Evolutionary conservation across 306 rosid genomes (phyloP).

Genomic region (Trifolium dubium): DNA sequence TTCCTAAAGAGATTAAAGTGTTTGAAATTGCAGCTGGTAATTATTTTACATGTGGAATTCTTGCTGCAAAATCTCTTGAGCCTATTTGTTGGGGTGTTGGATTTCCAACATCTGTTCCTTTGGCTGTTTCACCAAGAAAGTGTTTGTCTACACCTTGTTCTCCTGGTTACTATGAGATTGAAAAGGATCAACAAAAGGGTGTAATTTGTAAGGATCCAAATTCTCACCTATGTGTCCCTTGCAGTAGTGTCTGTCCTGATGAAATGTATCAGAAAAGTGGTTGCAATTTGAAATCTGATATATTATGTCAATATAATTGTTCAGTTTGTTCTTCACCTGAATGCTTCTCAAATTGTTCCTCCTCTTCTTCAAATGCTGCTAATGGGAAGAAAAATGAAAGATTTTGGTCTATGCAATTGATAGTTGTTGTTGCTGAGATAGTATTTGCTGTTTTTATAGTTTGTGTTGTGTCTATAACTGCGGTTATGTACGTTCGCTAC

Average conservation of each 20-base stretch:
- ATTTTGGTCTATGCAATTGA: slow-evolving; percentile 73
- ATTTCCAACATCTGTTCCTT: slow-evolving; percentile 80
- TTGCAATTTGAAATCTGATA: slow-evolving; percentile 66
- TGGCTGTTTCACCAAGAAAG: slow-evolving; percentile 71
- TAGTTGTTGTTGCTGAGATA: slow-evolving; percentile 72
- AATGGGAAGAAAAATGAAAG: slow-evolving; percentile 55
- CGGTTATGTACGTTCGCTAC: slow-evolving; percentile 74
- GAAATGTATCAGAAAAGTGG: slow-evolving; percentile 69
- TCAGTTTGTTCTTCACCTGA: slow-evolving; percentile 63
- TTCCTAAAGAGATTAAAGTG: slow-evolving; percentile 61
- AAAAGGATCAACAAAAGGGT: slow-evolving; percentile 42
- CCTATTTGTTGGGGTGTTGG: slow-evolving; percentile 95
- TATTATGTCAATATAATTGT: slow-evolving; percentile 81
- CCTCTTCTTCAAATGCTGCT: slow-evolving; percentile 36
- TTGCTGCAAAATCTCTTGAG: slow-evolving; percentile 69
- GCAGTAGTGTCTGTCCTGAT: slow-evolving; percentile 69
- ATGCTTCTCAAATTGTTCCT: slow-evolving; percentile 67
- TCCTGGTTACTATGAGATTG: slow-evolving; percentile 69
- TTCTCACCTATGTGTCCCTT: slow-evolving; percentile 71
- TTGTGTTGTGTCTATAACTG: slow-evolving; percentile 62
- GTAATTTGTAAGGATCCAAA: slow-evolving; percentile 56
- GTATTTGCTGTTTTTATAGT: slow-evolving; percentile 73
- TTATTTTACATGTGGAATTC: slow-evolving; percentile 87
- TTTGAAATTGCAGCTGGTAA: slow-evolving; percentile 86
- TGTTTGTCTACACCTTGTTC: slow-evolving; percentile 76